Evolutionary conservation across 805 yeast species (phyloP).

Genomic region (Maudiozyma saulgeensis): DNA sequence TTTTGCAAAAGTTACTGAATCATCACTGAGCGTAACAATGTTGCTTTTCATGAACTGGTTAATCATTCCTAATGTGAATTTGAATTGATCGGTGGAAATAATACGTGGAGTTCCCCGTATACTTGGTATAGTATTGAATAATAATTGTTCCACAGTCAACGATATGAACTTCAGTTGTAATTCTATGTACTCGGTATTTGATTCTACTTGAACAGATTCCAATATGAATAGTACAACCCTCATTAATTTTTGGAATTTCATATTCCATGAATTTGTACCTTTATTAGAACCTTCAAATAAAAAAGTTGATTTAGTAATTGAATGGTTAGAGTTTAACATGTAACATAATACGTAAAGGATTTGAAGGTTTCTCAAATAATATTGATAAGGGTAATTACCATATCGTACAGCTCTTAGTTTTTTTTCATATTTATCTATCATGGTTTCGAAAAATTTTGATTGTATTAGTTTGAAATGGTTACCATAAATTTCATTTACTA

Average conservation of each 20-base stretch:
- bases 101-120: background rate
- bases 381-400: constrained; percentile 6
- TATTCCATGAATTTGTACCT: constrained; percentile 17
- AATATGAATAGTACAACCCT: constrained; percentile 20
- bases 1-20: constrained; percentile 11
- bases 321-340: constrained; percentile 14
- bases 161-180: constrained; percentile 13
- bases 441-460: constrained; percentile 5
- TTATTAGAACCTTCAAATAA: constrained; percentile 12
- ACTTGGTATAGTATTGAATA: constrained; percentile 3
- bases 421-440: constrained; percentile 12
- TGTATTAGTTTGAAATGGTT: constrained; percentile 5
- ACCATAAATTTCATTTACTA: constrained; percentile 10
- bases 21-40: constrained; percentile 1
- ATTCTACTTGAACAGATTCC: constrained; percentile 8
- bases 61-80: constrained; percentile 12
- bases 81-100: constrained; percentile 11
- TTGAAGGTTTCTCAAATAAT: constrained; percentile 7
- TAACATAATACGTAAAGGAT: constrained; percentile 15
- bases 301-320: constrained; percentile 10
- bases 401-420: constrained; percentile 9
- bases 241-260: constrained; percentile 18
- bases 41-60: constrained; percentile 10
- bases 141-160: constrained; percentile 10
- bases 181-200: constrained; percentile 3